Conservation (phyloP, 139 green algal genomes). For the Edaphochlamys debaryana region DNA sequence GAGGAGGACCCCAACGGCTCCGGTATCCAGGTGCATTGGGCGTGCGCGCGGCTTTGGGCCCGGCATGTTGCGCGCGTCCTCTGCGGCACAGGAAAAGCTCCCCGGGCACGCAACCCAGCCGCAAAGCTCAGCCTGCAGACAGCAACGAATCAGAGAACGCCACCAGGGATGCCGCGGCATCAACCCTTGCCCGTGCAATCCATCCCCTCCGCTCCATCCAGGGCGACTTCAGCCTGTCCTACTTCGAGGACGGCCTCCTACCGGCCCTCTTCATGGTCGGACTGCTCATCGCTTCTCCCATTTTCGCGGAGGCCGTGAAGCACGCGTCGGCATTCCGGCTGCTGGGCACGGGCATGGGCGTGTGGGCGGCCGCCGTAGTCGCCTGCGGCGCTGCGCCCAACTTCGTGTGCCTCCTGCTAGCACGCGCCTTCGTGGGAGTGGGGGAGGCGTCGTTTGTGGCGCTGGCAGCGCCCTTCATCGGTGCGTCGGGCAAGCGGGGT, state of each 20-base stretch:
- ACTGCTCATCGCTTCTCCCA: slow-evolving; percentile 87
- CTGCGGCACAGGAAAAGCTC: no score
- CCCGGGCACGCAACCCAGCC: no score
- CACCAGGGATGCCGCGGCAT: no score
- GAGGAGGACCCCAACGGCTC: slow-evolving; percentile 53
- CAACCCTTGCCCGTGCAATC: no score
- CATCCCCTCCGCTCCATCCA: no score
- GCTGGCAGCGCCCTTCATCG: slow-evolving; percentile 95
- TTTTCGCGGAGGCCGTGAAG: slow-evolving; percentile 88
- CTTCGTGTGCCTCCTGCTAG: slow-evolving; percentile 75
- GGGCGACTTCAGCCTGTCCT: slow-evolving; percentile 84
- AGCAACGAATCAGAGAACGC: no score
- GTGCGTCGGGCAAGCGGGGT: no score
- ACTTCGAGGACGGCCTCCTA: slow-evolving; percentile 93
- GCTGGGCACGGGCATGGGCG: slow-evolving; percentile 86
- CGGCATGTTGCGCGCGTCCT: no score
- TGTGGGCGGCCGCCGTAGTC: slow-evolving; percentile 82
- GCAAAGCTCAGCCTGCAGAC: no score
- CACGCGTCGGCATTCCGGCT: slow-evolving; percentile 73
- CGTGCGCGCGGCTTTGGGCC: no score
- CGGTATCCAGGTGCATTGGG: slow-evolving; percentile 68
- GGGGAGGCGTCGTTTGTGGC: slow-evolving; percentile 95
- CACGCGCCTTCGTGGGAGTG: slow-evolving; percentile 85
- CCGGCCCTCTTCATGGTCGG: slow-evolving; percentile 94
- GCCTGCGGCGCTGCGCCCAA: slow-evolving; percentile 74